Conservation (phyloP, 2,329 filamentous ascomycete species). For the Aspergillus eucalypticola region DNA sequence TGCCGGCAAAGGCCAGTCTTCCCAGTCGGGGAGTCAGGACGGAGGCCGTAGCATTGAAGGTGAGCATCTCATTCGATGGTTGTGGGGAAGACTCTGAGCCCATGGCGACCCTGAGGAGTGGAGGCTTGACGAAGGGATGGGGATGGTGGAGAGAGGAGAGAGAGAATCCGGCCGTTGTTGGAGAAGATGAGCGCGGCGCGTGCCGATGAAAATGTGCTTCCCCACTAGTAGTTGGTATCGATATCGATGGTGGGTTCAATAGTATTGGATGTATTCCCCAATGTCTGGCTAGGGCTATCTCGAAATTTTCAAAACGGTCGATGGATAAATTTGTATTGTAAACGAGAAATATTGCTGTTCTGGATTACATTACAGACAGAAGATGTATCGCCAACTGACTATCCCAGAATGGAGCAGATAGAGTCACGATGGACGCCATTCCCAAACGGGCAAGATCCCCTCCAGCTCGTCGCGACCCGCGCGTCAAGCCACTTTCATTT, state of each 20-base stretch:
- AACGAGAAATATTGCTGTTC: not conserved
- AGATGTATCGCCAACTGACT: not conserved
- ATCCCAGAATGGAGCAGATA: too few relatives aligned
- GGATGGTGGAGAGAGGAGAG: conserved; percentile 7
- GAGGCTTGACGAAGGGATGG: not conserved
- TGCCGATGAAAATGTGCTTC: conserved; percentile 6
- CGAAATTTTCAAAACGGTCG: too few relatives aligned
- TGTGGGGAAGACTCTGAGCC: conserved; percentile 24
- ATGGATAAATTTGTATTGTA: too few relatives aligned
- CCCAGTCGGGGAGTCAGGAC: conserved; percentile 64
- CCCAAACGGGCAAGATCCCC: too few relatives aligned
- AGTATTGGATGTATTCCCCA: not conserved
- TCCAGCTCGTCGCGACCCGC: too few relatives aligned
- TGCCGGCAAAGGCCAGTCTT: conserved; percentile 61
- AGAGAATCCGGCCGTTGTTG: not conserved
- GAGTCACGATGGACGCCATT: too few relatives aligned
- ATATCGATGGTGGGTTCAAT: too few relatives aligned
- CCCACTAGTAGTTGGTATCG: conserved; percentile 2
- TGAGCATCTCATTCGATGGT: conserved; percentile 37
- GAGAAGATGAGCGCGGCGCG: not conserved
- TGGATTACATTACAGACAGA: not conserved
- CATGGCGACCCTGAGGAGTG: conserved; percentile 26
- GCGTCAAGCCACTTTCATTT: too few relatives aligned
- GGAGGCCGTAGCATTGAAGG: conserved; percentile 37
- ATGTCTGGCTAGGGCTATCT: not conserved